Evolutionary conservation across 768 basidiomycete genomes (phyloP).

Genomic region (Suillus subluteus): DNA sequence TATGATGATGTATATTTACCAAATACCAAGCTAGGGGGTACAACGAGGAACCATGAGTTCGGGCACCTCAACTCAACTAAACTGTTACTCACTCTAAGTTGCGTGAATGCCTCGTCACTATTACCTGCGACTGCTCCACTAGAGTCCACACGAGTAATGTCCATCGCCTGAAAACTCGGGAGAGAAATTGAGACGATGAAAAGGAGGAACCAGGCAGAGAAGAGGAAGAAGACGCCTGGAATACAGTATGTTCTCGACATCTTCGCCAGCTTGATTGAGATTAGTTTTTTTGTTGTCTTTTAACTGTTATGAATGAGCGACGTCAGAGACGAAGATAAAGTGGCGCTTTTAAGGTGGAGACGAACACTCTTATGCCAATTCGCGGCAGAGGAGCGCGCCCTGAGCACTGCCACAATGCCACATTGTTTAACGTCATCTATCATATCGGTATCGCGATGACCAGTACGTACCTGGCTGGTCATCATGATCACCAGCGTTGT

Average conservation of each 20-base stretch:
- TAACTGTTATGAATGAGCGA: neutral
- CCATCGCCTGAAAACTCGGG: constrained; percentile 67
- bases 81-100: constrained; percentile 56
- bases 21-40: constrained; percentile 63
- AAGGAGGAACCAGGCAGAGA: constrained; percentile 65
- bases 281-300: neutral
- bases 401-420: neutral
- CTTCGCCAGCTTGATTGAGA: constrained; percentile 11
- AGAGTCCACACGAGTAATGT: constrained; percentile 65
- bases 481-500: no score
- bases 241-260: constrained; percentile 62
- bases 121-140: constrained; percentile 30
- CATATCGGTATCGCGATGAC: neutral
- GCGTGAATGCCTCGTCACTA: constrained; percentile 35
- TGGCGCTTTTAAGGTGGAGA: neutral
- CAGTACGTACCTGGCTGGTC: no score
- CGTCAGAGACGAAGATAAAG: constrained; percentile 1
- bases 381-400: neutral
- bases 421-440: neutral
- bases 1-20: constrained; percentile 43
- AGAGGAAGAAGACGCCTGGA: constrained; percentile 59
- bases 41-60: constrained; percentile 12
- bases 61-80: constrained; percentile 5
- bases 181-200: constrained; percentile 73
- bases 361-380: neutral